phyloP scores from a whole-genome alignment of 257 asterid genomes.

The Solanum bulbocastanum region DNA sequence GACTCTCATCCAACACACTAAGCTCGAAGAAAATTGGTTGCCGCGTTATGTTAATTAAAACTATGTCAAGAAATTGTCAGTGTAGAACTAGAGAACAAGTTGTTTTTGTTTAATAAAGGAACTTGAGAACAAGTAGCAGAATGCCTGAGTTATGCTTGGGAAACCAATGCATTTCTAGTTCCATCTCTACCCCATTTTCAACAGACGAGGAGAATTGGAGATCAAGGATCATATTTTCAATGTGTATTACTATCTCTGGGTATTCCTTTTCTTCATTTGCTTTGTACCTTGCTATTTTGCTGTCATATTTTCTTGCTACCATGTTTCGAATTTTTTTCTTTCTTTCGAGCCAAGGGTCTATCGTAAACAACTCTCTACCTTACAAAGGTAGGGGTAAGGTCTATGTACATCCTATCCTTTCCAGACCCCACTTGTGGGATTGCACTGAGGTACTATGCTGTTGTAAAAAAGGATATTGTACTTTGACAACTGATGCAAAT shows the following conservation, averaged over 20 bases:
- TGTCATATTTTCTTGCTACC: background rate
- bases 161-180: background rate
- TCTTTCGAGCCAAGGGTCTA: background rate
- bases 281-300: background rate
- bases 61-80: background rate
- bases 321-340: background rate
- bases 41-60: background rate
- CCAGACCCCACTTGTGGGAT: background rate
- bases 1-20: background rate
- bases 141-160: background rate
- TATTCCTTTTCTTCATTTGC: background rate
- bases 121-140: background rate
- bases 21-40: background rate
- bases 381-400: background rate
- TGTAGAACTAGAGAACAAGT: background rate
- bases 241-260: background rate
- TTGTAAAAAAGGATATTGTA: background rate
- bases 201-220: background rate
- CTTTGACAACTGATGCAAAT: background rate
- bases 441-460: background rate
- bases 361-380: background rate
- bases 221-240: background rate
- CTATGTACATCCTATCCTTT: background rate
- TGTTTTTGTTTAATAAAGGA: background rate
- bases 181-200: background rate